A percentile compares a stretch with the other conserved stretches of the same genome.
These are phyloP conservation scores for Rhodotorula sp. DNA, from an alignment of 1,284 basidiomycete species.

Conservation along the genomic window DNA sequence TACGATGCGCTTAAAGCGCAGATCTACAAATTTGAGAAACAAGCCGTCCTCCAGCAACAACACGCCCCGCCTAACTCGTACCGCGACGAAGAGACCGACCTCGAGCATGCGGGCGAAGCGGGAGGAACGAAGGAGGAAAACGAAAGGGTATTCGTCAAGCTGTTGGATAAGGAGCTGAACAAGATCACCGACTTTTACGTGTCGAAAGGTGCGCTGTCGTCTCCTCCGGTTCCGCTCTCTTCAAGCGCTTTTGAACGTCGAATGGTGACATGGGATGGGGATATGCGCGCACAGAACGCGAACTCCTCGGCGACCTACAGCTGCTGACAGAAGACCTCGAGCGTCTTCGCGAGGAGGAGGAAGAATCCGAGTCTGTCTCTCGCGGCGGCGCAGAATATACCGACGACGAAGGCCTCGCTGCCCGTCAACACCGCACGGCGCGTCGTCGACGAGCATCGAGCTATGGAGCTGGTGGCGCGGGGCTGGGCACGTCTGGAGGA, in stretches of 20 bases:
- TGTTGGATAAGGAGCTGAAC: conserved; percentile 76
- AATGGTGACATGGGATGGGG: too few species aligned
- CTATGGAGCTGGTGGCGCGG: too few species aligned
- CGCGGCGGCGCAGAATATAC: neutral
- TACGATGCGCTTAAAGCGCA: conserved; percentile 83
- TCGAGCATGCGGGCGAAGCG: neutral
- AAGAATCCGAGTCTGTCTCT: conserved; percentile 4
- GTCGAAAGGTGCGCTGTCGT: conserved; percentile 53
- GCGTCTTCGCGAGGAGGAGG: conserved; percentile 32
- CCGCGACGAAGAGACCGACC: conserved; percentile 46
- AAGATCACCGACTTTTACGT: conserved; percentile 84
- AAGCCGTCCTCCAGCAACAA: conserved; percentile 46
- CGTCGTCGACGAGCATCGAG: too few species aligned
- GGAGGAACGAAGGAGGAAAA: conserved; percentile 41
- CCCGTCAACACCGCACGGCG: too few species aligned
- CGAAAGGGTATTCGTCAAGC: conserved; percentile 61
- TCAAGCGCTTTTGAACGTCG: neutral
- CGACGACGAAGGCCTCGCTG: conserved; percentile 3
- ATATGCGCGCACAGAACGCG: conserved; percentile 54
- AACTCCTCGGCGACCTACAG: conserved; percentile 63
- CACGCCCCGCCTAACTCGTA: conserved; percentile 56
- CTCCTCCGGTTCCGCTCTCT: too few species aligned
- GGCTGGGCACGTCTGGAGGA: conserved; percentile 52
- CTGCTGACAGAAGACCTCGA: conserved; percentile 66
- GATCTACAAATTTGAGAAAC: conserved; percentile 72